A percentile compares a stretch with the other conserved stretches of the same genome.
Evolutionary conservation across 352 stramenopile species (phyloP).

Genomic region (Bremia lactucae): DNA sequence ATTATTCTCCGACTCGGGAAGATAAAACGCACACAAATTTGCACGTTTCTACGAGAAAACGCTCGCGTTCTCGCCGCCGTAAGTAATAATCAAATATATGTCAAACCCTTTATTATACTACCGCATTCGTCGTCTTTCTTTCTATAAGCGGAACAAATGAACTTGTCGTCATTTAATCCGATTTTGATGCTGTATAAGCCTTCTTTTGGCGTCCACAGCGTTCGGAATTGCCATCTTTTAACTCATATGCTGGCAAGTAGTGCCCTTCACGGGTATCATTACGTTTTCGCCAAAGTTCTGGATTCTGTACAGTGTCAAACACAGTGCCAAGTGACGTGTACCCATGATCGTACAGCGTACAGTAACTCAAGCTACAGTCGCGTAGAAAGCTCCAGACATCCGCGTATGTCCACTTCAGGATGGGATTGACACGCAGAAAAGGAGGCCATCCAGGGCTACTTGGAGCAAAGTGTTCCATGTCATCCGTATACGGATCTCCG

Average conservation of each 20-base stretch:
- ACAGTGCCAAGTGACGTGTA: slow-evolving; percentile 92
- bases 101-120: no score
- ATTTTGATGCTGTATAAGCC: slow-evolving; percentile 57
- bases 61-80: slow-evolving; percentile 9
- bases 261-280: slow-evolving; percentile 39
- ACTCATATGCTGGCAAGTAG: slow-evolving; percentile 61
- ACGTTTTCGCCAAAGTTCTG: slow-evolving; percentile 71
- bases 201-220: slow-evolving; percentile 71
- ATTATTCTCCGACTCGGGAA: no score
- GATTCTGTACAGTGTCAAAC: slow-evolving; percentile 92
- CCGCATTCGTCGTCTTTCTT: no score
- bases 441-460: slow-evolving; percentile 88
- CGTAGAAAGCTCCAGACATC: slow-evolving; percentile 91
- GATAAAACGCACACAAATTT: slow-evolving; percentile 3
- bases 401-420: slow-evolving; percentile 93
- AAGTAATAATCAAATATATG: slow-evolving; percentile 6
- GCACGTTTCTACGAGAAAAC: slow-evolving; percentile 4
- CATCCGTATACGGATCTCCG: slow-evolving; percentile 89
- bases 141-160: no score
- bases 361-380: slow-evolving; percentile 82
- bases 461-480: slow-evolving; percentile 77
- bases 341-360: slow-evolving; percentile 85
- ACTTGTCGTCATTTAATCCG: slow-evolving; percentile 11
- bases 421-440: slow-evolving; percentile 97
- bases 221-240: slow-evolving; percentile 60